Evolutionary conservation across 805 yeast species (phyloP), one percentile per base, ranked within the genome.

Genomic region (Yarrowia divulgata): DNA sequence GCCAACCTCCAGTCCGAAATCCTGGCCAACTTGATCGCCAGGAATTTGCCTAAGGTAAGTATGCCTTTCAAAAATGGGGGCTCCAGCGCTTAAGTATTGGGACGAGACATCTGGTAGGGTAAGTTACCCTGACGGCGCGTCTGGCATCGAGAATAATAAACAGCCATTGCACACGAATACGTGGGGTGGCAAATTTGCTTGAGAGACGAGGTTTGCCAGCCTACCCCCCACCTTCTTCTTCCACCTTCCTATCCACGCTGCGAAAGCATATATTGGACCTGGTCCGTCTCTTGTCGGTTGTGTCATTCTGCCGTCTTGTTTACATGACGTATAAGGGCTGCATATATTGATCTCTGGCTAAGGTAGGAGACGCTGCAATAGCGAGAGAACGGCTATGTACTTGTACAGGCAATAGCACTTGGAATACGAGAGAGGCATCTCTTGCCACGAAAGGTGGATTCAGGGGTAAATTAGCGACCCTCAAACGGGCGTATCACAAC

Each of bases 1-100:
- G 66, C 50, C 50, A 29, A 58, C 66, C 66, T 58, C 49, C 18
- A 57, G 49, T 42, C 49, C 64, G 66, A 58, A 58, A 10, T 43
- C 40, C 66, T 34, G 50, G 50, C 66, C 50, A 43, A 13, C 40
- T 32, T 58, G 64, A 58, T 42, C 64, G 64, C 40, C 66, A 58
- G 50, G 32, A 58, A 58, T 43, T 32, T 34, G 40, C 50, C 50
- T 34, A 58, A 29, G 50, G 40, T 43, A 42, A 58, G 66, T 58
- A 42, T 58, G 50, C 32, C 45, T 9, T 54, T 23, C 45, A 39
- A 54, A 54, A 39, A n/a, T 19, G 60, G 60, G 60, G 2, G 60
- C 3, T 3, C 45, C 35, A 3, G 34, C 8, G 45, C 18, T 54
- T 54, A 54, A 19, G 35, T 54, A 54, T 39, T 54, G 58, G 58